phyloP scores from a whole-genome alignment of 139 green algal genomes.

The Chlorella sp. region DNA sequence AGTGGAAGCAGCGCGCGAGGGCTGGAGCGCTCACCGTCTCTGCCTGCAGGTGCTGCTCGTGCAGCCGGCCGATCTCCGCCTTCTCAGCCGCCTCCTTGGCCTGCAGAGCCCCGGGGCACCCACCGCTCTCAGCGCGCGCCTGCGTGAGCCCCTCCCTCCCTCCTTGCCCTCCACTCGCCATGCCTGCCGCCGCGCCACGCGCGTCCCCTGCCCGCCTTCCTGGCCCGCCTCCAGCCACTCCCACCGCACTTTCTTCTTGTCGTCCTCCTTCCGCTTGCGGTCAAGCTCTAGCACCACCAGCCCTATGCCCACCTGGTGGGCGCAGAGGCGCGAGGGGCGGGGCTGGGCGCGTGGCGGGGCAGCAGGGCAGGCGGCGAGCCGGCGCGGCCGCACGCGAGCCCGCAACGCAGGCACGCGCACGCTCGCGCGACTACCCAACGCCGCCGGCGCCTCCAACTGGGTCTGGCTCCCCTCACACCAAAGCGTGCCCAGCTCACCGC shows the following conservation, averaged over 20 bases:
- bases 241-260: conserved; percentile 21
- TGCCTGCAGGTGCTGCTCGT: conserved; percentile 12
- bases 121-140: neutral
- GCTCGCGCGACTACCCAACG: neutral
- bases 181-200: conserved; percentile 8
- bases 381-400: neutral
- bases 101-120: neutral
- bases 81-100: conserved; percentile 1
- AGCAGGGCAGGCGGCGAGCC: neutral
- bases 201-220: conserved; percentile 1
- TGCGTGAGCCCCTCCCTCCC: neutral
- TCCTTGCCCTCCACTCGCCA: neutral
- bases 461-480: neutral
- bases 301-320: conserved; percentile 28
- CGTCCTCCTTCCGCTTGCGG: conserved; percentile 36
- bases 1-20: no score
- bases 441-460: neutral
- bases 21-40: conserved; percentile 16
- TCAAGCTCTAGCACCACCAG: conserved; percentile 34
- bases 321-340: neutral
- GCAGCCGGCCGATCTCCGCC: neutral
- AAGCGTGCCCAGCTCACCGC: conserved; percentile 17
- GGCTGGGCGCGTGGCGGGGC: neutral
- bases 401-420: neutral
- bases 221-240: neutral